phyloP scores from a whole-genome alignment of 164 flowering plant species.

The Magnolia officinalis region DNA sequence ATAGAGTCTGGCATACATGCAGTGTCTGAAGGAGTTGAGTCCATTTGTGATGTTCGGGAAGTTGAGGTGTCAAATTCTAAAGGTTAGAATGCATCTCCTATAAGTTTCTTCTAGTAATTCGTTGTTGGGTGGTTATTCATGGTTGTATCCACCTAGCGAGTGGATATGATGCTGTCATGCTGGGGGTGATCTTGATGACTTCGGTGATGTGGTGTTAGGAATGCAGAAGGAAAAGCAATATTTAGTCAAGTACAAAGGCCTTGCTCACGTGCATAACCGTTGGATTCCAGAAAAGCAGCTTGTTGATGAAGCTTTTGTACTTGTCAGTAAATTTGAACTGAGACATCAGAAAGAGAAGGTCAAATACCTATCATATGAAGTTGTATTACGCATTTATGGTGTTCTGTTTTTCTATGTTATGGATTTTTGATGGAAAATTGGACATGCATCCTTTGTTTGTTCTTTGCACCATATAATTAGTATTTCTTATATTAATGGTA shows the following conservation, averaged over 20 bases:
- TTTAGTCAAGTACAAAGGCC: constrained; percentile 68
- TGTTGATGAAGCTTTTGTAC: constrained; percentile 45
- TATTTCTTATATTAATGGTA: neutral
- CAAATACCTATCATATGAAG: neutral
- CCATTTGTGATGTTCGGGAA: constrained; percentile 58
- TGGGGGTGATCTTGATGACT: constrained; percentile 1
- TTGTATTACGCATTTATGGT: neutral
- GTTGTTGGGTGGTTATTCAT: neutral
- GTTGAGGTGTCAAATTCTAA: constrained; percentile 33
- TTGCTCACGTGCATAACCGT: constrained; percentile 73
- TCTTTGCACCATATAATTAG: neutral
- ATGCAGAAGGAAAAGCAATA: constrained; percentile 44
- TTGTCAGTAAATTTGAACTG: constrained; percentile 43
- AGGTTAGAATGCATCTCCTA: constrained; percentile 27
- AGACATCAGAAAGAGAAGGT: constrained; percentile 23
- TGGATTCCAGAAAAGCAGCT: constrained; percentile 62
- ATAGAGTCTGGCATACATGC: constrained; percentile 46
- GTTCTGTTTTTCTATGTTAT: neutral
- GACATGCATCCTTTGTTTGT: neutral
- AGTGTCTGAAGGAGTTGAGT: constrained; percentile 59
- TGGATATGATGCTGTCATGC: neutral
- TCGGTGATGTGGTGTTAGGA: constrained; percentile 31
- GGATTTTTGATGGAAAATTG: neutral
- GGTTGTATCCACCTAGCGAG: neutral
- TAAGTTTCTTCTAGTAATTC: neutral